phyloP scores from a whole-genome alignment of 108 stramenopile species.

The Epithemia pelagica region DNA sequence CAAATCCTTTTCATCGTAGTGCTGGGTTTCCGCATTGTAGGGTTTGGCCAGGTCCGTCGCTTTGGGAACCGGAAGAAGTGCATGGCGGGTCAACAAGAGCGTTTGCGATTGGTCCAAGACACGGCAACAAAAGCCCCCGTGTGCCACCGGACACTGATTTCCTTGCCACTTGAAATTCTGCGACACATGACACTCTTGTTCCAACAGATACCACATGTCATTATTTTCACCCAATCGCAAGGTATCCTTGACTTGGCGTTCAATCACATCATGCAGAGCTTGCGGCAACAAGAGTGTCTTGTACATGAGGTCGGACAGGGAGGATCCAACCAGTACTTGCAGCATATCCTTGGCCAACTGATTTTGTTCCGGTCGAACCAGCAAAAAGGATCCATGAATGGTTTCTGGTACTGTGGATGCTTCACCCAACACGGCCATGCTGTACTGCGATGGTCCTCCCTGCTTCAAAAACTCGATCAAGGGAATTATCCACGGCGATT shows the following conservation, averaged over 20 bases:
- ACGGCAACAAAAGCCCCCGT: conserved; percentile 66
- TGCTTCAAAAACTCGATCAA: neutral
- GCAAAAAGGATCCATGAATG: conserved; percentile 11
- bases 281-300: conserved; percentile 4
- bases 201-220: conserved; percentile 5
- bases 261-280: neutral
- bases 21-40: conserved; percentile 21
- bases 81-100: conserved; percentile 47
- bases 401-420: neutral
- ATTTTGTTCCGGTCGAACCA: neutral
- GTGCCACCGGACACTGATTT: conserved; percentile 29
- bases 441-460: neutral
- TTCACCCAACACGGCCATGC: conserved; percentile 4
- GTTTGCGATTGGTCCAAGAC: conserved; percentile 26
- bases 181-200: conserved; percentile 1
- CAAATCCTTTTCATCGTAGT: conserved; percentile 36
- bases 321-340: conserved; percentile 2
- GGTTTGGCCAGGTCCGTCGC: conserved; percentile 54
- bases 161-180: neutral
- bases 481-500: neutral
- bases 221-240: neutral
- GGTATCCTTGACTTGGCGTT: conserved; percentile 3
- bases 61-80: conserved; percentile 60
- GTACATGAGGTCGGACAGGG: neutral
- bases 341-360: conserved; percentile 9